Percentiles rank a stretch among this genome's conserved stretches.
These are phyloP conservation scores for Polychaeton citri DNA, from an alignment of 2,329 filamentous ascomycete genomes.

Conservation along the genomic window DNA sequence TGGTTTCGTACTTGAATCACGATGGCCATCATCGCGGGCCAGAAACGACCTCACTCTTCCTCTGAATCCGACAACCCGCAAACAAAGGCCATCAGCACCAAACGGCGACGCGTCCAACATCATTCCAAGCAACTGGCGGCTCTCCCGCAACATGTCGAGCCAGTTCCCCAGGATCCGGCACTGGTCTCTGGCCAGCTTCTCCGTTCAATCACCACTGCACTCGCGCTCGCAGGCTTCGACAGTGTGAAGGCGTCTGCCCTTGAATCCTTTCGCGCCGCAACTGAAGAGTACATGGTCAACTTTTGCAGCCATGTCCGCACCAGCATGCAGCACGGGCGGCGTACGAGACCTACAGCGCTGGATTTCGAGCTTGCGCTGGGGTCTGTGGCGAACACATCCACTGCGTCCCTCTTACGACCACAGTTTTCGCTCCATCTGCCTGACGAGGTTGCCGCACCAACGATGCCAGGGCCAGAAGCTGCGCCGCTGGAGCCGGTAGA, in stretches of 20 bases:
- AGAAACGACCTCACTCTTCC: conserved; percentile 8
- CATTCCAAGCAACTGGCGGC: conserved; percentile 7
- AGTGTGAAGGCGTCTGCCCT: conserved; percentile 41
- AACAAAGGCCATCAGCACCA: not conserved
- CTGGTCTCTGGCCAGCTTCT: conserved; percentile 42
- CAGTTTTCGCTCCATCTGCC: conserved; percentile 27
- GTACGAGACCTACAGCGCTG: conserved; percentile 41
- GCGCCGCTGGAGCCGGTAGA: conserved; percentile 27
- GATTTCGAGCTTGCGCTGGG: conserved; percentile 45
- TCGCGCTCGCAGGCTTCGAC: conserved; percentile 42
- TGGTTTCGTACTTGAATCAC: too few species aligned
- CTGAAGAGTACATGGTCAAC: conserved; percentile 46
- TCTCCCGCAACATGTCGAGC: conserved; percentile 17
- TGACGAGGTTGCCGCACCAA: conserved; percentile 21
- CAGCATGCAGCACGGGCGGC: conserved; percentile 45
- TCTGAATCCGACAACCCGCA: not conserved
- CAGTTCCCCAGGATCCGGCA: conserved; percentile 34
- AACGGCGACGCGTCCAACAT: not conserved
- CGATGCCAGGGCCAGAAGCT: conserved; percentile 28
- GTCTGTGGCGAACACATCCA: conserved; percentile 18
- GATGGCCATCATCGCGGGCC: conserved; percentile 1
- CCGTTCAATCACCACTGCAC: conserved; percentile 39
- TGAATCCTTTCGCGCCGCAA: conserved; percentile 40
- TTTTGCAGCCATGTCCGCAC: conserved; percentile 41
- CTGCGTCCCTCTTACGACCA: conserved; percentile 24